A percentile compares a stretch with the other conserved stretches of the same genome.
phyloP scores from a whole-genome alignment of 2,329 filamentous ascomycete genomes.

The Penicillium decumbens region DNA sequence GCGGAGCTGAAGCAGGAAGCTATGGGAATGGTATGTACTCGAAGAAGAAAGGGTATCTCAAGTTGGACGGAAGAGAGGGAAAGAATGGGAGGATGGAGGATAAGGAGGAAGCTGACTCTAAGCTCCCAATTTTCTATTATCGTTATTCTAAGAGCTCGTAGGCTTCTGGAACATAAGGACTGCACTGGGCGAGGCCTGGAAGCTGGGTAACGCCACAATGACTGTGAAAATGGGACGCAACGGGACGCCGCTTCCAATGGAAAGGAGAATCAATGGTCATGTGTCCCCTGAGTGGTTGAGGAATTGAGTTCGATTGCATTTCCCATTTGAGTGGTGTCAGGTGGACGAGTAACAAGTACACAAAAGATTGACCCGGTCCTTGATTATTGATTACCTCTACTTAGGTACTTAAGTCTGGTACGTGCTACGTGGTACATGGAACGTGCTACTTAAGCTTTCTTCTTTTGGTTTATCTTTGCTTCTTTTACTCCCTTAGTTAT shows the following conservation, averaged over 20 bases:
- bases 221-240: constrained; percentile 3
- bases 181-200: background rate
- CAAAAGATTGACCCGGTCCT: background rate
- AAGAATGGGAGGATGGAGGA: background rate
- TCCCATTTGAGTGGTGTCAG: constrained; percentile 6
- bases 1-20: background rate
- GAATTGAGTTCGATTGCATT: background rate
- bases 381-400: background rate
- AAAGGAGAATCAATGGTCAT: background rate
- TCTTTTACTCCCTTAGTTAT: background rate
- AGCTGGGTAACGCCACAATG: constrained; percentile 10
- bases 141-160: background rate
- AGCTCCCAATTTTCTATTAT: background rate
- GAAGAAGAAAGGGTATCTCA: background rate
- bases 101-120: background rate
- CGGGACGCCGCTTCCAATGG: background rate
- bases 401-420: background rate
- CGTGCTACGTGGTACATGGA: background rate
- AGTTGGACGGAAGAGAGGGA: background rate
- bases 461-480: background rate
- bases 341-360: background rate
- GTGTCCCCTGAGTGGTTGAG: background rate
- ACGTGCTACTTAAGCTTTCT: background rate
- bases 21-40: background rate
- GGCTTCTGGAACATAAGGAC: constrained; percentile 3